Conservation (phyloP, 1,284 basidiomycete genomes). For the Heterobasidion irregulare region DNA sequence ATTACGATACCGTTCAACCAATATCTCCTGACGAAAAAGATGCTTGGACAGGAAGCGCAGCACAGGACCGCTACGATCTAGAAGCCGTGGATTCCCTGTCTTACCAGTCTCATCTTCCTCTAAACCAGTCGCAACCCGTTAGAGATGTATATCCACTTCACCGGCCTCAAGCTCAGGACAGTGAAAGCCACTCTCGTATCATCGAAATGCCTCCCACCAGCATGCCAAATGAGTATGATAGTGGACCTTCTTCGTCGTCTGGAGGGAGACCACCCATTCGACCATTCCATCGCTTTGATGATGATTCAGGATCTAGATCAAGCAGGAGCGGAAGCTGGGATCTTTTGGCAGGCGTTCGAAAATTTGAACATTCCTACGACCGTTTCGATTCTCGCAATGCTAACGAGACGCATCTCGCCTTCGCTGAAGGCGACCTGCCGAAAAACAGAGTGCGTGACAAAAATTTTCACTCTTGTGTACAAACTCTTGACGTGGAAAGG, state of each 20-base stretch:
- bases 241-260: neutral
- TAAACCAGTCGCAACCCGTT: neutral
- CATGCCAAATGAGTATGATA: neutral
- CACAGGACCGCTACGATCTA: neutral
- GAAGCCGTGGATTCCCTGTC: neutral
- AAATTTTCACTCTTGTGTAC: neutral
- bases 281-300: neutral
- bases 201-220: neutral
- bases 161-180: too few relatives aligned
- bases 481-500: neutral
- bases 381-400: conserved; percentile 52
- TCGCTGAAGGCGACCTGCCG: conserved; percentile 58
- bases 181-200: neutral
- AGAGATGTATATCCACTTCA: too few relatives aligned
- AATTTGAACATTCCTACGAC: conserved; percentile 48
- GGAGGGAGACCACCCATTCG: neutral
- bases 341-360: conserved; percentile 41
- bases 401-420: conserved; percentile 42
- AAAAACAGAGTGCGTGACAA: conserved; percentile 34
- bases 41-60: neutral
- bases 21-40: conserved; percentile 1
- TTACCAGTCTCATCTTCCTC: neutral
- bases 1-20: neutral
- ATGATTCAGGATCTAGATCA: neutral
- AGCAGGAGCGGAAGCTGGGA: conserved; percentile 35